Conservation (phyloP, 306 rosid species). For the Pueraria montana region DNA sequence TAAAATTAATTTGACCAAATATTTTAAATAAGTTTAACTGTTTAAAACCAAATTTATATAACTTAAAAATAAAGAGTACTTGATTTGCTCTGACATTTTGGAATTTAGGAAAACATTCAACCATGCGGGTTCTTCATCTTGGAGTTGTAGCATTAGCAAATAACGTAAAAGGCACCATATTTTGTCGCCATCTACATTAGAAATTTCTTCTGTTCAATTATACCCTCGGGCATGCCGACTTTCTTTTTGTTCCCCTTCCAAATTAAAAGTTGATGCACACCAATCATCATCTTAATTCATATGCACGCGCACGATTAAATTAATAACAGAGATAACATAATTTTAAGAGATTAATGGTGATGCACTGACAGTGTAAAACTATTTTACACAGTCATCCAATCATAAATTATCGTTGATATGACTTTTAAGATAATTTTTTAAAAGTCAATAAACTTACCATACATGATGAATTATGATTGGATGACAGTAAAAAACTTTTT, state of each 20-base stretch:
- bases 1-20: not conserved
- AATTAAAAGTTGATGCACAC: not conserved
- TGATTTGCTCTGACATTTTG: not conserved
- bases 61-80: not conserved
- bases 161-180: not conserved
- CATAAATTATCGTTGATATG: no score
- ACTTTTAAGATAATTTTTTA: no score
- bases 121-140: not conserved
- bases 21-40: not conserved
- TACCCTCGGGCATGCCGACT: conserved; percentile 5
- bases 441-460: no score
- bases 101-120: not conserved
- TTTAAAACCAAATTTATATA: not conserved
- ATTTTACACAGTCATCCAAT: no score
- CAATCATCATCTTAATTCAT: not conserved
- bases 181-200: not conserved
- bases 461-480: no score
- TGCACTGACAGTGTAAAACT: no score
- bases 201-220: conserved; percentile 6
- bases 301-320: not conserved
- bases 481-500: no score
- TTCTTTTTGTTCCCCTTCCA: not conserved
- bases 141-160: not conserved
- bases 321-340: not conserved
- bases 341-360: no score